Evolutionary conservation across 2,329 filamentous ascomycete genomes (phyloP).

Genomic region (Colletotrichum ledebouriae): DNA sequence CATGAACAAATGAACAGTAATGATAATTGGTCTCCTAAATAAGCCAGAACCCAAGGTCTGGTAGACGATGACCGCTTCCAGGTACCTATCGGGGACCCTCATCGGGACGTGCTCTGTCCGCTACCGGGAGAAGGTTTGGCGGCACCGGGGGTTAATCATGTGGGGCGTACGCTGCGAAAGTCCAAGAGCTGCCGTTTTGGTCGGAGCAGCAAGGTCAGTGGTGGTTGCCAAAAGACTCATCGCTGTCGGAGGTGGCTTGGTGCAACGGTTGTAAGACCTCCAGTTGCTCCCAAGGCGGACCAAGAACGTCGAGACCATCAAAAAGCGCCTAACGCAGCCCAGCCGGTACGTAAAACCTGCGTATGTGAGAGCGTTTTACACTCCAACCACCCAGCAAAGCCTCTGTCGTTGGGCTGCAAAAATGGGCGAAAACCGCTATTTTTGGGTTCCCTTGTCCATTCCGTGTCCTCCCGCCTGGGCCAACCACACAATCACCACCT

Average conservation of each 20-base stretch:
- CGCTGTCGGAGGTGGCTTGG: slow-evolving; percentile 7
- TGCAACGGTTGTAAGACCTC: not conserved
- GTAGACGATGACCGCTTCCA: not conserved
- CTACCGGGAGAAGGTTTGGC: slow-evolving; percentile 30
- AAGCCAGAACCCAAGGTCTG: not conserved
- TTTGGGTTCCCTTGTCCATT: slow-evolving; percentile 3
- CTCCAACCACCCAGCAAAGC: not conserved
- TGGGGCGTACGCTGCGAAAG: slow-evolving; percentile 1
- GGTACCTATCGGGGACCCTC: not conserved
- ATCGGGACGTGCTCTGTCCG: slow-evolving; percentile 27
- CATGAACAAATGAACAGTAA: slow-evolving; percentile 26
- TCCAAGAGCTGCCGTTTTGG: slow-evolving; percentile 21
- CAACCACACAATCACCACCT: slow-evolving; percentile 4
- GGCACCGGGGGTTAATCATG: slow-evolving; percentile 8
- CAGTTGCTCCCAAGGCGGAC: slow-evolving; percentile 13
- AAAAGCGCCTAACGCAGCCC: slow-evolving; percentile 32
- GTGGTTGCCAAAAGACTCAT: not conserved
- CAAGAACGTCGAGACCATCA: not conserved
- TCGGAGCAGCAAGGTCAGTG: not conserved
- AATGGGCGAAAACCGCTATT: slow-evolving; percentile 16
- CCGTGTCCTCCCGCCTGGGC: not conserved
- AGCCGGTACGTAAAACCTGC: slow-evolving; percentile 13
- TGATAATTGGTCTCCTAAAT: slow-evolving; percentile 37
- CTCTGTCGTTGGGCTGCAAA: not conserved
- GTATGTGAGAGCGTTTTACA: not conserved